Evolutionary conservation across 164 flowering plant genomes (phyloP).

Genomic region (Cinnamomum micranthum): DNA sequence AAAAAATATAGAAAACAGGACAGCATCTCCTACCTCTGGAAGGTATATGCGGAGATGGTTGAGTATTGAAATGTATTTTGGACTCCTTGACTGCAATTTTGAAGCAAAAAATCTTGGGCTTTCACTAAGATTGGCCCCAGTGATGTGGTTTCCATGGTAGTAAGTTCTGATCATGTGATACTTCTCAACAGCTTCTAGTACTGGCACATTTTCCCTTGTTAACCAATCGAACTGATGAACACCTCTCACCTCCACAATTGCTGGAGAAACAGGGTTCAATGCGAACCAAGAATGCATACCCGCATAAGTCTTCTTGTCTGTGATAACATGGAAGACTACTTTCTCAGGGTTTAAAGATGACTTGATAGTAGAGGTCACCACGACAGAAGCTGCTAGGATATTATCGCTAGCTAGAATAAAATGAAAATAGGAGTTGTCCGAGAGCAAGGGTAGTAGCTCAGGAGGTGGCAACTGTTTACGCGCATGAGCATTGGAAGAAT

Average conservation of each 20-base stretch:
- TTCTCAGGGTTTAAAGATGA: constrained; percentile 69
- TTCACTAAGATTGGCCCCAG: constrained; percentile 74
- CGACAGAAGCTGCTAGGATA: constrained; percentile 97
- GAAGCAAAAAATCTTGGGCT: constrained; percentile 78
- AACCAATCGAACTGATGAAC: constrained; percentile 98
- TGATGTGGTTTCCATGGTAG: constrained; percentile 88
- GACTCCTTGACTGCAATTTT: constrained; percentile 88
- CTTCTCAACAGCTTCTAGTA: constrained; percentile 93
- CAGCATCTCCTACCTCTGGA: constrained; percentile 69
- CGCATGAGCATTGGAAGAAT: constrained; percentile 96
- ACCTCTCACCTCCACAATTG: constrained; percentile 91
- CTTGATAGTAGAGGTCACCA: constrained; percentile 78
- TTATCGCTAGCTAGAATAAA: constrained; percentile 86
- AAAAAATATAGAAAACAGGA: too few relatives aligned
- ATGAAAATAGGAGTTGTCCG: constrained; percentile 83
- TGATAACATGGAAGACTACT: constrained; percentile 89
- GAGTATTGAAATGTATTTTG: constrained; percentile 95
- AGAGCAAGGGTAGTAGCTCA: constrained; percentile 81
- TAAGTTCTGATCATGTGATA: constrained; percentile 67
- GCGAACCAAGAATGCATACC: constrained; percentile 99
- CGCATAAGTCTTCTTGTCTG: constrained; percentile 99
- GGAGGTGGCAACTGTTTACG: constrained; percentile 95
- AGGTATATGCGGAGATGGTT: constrained; percentile 94
- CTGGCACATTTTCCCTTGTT: constrained; percentile 93
- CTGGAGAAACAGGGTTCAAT: constrained; percentile 74